A percentile compares a stretch with the other conserved stretches of the same genome.
phyloP scores from a whole-genome alignment of 805 yeast species.

The Lachancea waltii region DNA sequence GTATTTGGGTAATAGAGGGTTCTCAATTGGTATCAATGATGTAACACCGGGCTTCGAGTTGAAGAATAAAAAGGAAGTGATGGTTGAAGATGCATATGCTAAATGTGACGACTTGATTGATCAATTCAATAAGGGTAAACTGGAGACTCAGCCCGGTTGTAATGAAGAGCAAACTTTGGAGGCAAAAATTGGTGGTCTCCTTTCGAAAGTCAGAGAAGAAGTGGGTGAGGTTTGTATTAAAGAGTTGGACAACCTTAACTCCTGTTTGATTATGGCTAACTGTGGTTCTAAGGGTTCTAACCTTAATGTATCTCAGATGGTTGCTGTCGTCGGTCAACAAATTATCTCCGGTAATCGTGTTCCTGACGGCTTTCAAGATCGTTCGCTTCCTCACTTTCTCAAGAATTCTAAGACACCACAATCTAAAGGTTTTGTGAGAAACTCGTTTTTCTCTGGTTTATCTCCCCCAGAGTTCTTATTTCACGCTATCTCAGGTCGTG shows the following conservation, averaged over 20 bases:
- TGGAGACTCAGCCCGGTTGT: constrained; percentile 99
- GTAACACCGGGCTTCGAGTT: constrained; percentile 88
- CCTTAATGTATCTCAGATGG: constrained; percentile 97
- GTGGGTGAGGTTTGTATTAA: constrained; percentile 96
- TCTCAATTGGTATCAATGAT: constrained; percentile 94
- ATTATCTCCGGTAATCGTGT: constrained; percentile 98
- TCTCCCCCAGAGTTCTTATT: constrained; percentile 95
- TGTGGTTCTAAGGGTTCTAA: constrained; percentile 99
- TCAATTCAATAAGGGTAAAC: constrained; percentile 69
- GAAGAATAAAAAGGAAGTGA: constrained; percentile 68
- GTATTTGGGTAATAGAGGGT: constrained; percentile 89
- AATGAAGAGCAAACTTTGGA: constrained; percentile 97
- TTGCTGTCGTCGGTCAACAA: constrained; percentile 99
- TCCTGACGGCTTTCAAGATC: constrained; percentile 99
- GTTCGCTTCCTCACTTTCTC: constrained; percentile 94
- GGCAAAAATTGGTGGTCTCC: constrained; percentile 92
- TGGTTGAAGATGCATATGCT: constrained; percentile 85
- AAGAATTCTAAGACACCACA: constrained; percentile 96
- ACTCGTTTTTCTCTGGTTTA: constrained; percentile 89
- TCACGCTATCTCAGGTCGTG: constrained; percentile 99
- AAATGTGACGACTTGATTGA: constrained; percentile 89
- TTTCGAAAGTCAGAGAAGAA: constrained; percentile 96
- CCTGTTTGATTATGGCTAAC: constrained; percentile 97
- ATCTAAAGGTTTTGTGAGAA: constrained; percentile 94
- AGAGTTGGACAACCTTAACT: constrained; percentile 83